These are phyloP conservation scores for Sechiopsis laciniata DNA, from an alignment of 306 rosid species.

Conservation along the genomic window DNA sequence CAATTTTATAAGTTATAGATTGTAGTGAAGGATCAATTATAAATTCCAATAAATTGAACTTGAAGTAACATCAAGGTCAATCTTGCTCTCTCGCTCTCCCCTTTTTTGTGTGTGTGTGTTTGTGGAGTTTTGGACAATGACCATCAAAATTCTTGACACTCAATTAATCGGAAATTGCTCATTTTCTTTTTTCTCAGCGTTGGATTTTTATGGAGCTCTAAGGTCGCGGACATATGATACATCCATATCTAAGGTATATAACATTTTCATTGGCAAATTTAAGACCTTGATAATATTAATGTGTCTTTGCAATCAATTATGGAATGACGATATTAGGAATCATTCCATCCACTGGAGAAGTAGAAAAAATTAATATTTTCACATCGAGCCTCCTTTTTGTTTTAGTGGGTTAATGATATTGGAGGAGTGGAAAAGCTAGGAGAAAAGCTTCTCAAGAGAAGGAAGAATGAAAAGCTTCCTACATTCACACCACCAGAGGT, in stretches of 20 bases:
- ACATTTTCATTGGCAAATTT: constrained; percentile 21
- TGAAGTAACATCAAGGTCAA: not conserved
- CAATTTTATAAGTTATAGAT: constrained; percentile 3
- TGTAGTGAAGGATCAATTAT: not conserved
- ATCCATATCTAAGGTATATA: constrained; percentile 68
- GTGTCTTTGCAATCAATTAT: not conserved
- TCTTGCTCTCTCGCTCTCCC: not conserved
- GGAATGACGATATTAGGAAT: constrained; percentile 1
- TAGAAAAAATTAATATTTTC: not conserved
- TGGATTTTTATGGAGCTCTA: constrained; percentile 96
- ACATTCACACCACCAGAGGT: constrained; percentile 84
- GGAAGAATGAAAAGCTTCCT: constrained; percentile 61
- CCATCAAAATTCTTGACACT: not conserved
- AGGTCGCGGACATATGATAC: constrained; percentile 81
- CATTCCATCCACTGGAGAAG: not conserved
- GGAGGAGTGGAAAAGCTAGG: constrained; percentile 81
- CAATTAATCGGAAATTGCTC: not conserved
- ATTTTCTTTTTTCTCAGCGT: constrained; percentile 49
- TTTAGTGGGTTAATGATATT: constrained; percentile 83
- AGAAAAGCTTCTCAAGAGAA: constrained; percentile 51
- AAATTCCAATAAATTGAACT: not conserved
- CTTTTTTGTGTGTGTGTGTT: not conserved
- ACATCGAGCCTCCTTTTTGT: constrained; percentile 22
- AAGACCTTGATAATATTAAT: not conserved
- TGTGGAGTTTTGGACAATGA: not conserved